phyloP scores from a whole-genome alignment of 163 green algal genomes.

The Scenedesmus sp. region DNA sequence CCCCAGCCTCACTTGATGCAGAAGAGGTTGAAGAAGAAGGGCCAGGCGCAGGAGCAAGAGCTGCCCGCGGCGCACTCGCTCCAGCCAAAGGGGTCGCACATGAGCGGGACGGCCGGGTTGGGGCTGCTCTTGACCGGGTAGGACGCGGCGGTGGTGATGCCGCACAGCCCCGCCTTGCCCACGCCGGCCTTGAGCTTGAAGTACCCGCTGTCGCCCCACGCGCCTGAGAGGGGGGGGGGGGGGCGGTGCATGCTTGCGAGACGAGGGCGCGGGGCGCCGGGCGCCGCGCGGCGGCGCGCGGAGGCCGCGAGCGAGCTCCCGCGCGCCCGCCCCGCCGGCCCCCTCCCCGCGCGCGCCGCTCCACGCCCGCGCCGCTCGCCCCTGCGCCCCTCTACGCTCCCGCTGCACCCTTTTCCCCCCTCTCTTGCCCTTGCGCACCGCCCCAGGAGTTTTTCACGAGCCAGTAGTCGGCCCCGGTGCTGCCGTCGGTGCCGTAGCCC shows the following conservation, averaged over 20 bases:
- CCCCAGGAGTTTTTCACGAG: constrained; percentile 66
- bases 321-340: too few relatives aligned
- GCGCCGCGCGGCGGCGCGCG: too few relatives aligned
- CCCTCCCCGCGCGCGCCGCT: too few relatives aligned
- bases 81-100: constrained; percentile 83
- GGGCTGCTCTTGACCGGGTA: constrained; percentile 84
- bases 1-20: constrained; percentile 30
- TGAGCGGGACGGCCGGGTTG: constrained; percentile 76
- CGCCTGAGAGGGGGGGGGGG: too few relatives aligned
- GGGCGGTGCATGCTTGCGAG: too few relatives aligned
- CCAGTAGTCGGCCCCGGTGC: constrained; percentile 75
- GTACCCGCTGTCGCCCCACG: constrained; percentile 63
- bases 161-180: constrained; percentile 80
- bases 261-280: too few relatives aligned
- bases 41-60: constrained; percentile 79
- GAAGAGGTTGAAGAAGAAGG: constrained; percentile 46
- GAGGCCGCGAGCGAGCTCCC: too few relatives aligned
- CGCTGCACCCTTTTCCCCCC: too few relatives aligned
- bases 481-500: constrained; percentile 76
- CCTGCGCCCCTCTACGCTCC: too few relatives aligned
- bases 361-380: too few relatives aligned
- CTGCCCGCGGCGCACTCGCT: constrained; percentile 68
- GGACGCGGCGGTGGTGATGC: constrained; percentile 81
- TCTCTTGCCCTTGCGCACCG: too few relatives aligned
- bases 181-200: constrained; percentile 71